Evolutionary conservation across 345 rosid species (phyloP).

Genomic region (Ceriops decandra): DNA sequence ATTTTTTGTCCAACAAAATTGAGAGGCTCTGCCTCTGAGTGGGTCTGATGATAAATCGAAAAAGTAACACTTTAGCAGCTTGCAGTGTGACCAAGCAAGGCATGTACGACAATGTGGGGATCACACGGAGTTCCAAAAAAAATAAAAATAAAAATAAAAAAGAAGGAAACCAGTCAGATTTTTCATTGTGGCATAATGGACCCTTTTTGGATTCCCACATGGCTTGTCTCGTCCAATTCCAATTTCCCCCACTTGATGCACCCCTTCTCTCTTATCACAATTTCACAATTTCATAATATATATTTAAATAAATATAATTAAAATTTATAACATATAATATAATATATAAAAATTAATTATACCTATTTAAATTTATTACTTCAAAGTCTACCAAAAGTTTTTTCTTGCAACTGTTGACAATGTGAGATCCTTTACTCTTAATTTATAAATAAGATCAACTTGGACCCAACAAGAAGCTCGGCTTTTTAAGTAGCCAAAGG

Average conservation of each 20-base stretch:
- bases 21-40: constrained; percentile 3
- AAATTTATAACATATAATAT: too few relatives aligned
- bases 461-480: constrained; percentile 3
- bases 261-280: too few relatives aligned
- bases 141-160: not conserved
- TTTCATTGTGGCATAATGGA: not conserved
- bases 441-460: constrained; percentile 40
- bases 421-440: not conserved
- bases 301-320: too few relatives aligned
- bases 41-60: constrained; percentile 22
- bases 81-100: not conserved
- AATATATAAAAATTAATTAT: too few relatives aligned
- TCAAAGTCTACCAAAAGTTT: too few relatives aligned
- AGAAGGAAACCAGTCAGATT: not conserved
- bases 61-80: constrained; percentile 30
- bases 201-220: too few relatives aligned
- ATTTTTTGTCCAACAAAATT: too few relatives aligned
- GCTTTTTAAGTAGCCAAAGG: not conserved
- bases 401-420: not conserved
- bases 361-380: too few relatives aligned
- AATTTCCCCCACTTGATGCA: too few relatives aligned
- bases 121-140: not conserved
- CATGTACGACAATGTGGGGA: not conserved
- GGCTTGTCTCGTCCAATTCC: too few relatives aligned
- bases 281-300: too few relatives aligned